Base-by-base conservation (phyloP, 208 protist genomes). In the Polymyxa betae region DNA sequence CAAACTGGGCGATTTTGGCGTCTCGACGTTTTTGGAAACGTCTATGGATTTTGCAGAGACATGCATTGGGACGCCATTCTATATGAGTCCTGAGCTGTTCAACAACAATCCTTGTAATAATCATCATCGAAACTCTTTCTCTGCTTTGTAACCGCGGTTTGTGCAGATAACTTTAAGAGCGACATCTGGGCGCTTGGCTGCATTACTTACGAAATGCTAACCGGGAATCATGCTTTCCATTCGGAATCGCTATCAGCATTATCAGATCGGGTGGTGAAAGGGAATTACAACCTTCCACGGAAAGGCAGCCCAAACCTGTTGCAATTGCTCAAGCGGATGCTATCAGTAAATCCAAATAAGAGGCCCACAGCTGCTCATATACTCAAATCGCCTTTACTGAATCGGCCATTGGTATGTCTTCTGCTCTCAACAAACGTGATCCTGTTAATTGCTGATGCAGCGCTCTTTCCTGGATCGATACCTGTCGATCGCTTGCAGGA, bases 1-100 rank as follows among this genome's bases (percentile, higher is more conserved):
- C 0, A 88, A 92, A 88, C 72, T 93, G 10, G 92, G 89, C 20
- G 92, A 93, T 88, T 92, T 93, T 38, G 92, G 92, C 24, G 72
- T 92, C 32, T 88, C 91, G 0, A 89, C 45, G 38, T 82, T 41
- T 0, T 38, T 91, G 0, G 40, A 35, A 0, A 87, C 29, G 40
- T 66, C 12, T 16, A 88, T 87, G 46, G 89, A 91, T n/a, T 20
- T 91, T 0, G 89, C 89, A 0, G 43, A 91, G 20, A 91, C 89
- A 16, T 12, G 77, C 10, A 91, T 91, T 43, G 89, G 89, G 20
- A 91, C 89, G 20, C 89, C 89, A 24, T 91, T 66, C 54, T 91
- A 91, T 45, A 64, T 91, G 49, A 46, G 72, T 0, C 89, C 89
- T 66, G 89, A 91, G 60, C n/a, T 91, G 54, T 66, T 66, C 54